Percentiles rank a stretch among this genome's conserved stretches.
These are phyloP conservation scores for Stachybotrys chlorohalonatus DNA, from an alignment of 2,329 filamentous ascomycete genomes.

Conservation along the genomic window DNA sequence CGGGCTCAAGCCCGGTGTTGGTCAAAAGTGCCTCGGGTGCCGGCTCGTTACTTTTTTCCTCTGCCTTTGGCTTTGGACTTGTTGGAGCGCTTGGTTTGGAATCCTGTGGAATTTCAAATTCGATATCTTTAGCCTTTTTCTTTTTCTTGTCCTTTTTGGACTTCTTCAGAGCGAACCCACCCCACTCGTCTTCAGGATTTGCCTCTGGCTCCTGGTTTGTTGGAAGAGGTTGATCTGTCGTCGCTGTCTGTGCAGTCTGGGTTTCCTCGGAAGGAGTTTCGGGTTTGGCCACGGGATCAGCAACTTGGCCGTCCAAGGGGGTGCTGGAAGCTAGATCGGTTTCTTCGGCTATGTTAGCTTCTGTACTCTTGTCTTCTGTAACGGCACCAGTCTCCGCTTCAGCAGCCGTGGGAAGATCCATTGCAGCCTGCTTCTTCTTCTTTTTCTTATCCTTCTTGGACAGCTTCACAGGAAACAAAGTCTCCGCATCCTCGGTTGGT, in stretches of 20 bases:
- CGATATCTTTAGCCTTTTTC: conserved; percentile 22
- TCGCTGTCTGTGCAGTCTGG: conserved; percentile 6
- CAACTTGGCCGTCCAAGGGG: neutral
- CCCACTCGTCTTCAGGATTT: conserved; percentile 18
- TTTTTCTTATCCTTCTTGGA: conserved; percentile 26
- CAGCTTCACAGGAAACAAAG: conserved; percentile 11
- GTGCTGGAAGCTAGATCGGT: conserved; percentile 1
- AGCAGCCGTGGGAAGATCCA: conserved; percentile 9
- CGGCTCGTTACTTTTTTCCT: neutral
- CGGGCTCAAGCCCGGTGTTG: neutral
- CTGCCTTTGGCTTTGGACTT: neutral
- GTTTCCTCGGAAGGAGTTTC: conserved; percentile 3
- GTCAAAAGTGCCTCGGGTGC: neutral
- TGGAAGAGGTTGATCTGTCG: conserved; percentile 9
- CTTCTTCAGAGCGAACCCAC: conserved; percentile 17
- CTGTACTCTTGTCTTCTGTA: conserved; percentile 1
- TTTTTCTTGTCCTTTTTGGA: conserved; percentile 23
- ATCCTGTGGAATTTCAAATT: conserved; percentile 18
- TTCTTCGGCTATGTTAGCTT: neutral
- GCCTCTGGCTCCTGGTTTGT: conserved; percentile 13
- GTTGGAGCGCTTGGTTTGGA: conserved; percentile 11
- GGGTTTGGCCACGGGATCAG: conserved; percentile 6
- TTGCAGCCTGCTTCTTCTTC: conserved; percentile 19
- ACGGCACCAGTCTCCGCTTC: conserved; percentile 7
- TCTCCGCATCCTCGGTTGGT: conserved; percentile 3